Evolutionary conservation across 2,329 filamentous ascomycete genomes (phyloP).

Genomic region (Trichoderma koningii): DNA sequence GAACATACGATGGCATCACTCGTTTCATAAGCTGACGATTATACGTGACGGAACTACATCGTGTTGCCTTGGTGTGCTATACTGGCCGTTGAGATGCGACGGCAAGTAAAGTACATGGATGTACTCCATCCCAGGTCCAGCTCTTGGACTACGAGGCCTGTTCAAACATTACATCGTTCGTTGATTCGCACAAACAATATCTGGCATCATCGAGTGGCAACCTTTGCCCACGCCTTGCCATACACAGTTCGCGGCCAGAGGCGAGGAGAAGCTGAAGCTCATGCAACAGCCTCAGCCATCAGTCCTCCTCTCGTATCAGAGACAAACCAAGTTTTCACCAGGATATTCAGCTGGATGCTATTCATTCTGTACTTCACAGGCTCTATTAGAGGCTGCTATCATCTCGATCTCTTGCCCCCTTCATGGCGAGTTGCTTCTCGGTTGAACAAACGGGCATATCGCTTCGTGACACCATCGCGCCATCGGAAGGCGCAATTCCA

Average conservation of each 20-base stretch:
- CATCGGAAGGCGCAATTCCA: slow-evolving; percentile 17
- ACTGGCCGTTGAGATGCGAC: background rate
- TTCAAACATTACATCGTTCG: background rate
- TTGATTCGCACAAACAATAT: background rate
- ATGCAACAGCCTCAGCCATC: background rate
- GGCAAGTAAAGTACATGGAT: background rate
- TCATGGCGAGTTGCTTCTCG: background rate
- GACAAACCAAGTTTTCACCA: background rate
- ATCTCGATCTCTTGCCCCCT: background rate
- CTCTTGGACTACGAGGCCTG: background rate
- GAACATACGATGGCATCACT: background rate
- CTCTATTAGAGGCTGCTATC: background rate
- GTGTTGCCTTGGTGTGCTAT: background rate
- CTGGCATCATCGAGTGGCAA: background rate
- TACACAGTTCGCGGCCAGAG: background rate
- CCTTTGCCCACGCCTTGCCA: background rate
- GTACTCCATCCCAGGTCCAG: background rate
- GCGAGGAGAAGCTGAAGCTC: background rate
- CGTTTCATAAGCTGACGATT: background rate
- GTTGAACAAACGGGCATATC: background rate
- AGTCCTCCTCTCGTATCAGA: background rate
- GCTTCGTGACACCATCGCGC: slow-evolving; percentile 18
- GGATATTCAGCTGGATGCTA: background rate
- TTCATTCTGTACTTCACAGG: background rate
- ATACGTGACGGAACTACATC: background rate